phyloP scores from a whole-genome alignment of 176 grass and related monocot species.

The Secale cereale region DNA sequence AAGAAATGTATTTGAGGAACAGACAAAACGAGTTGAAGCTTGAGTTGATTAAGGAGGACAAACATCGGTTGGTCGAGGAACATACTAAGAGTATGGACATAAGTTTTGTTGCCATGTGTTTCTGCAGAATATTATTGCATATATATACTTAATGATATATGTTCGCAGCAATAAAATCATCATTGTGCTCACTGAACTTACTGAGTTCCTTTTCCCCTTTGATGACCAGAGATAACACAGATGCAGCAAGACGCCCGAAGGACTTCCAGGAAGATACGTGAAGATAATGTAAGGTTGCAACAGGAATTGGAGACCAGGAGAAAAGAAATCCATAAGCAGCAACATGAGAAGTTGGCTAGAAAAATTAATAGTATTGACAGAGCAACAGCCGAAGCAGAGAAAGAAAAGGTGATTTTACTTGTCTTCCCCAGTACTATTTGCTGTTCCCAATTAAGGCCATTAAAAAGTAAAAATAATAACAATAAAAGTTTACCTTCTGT shows the following conservation, averaged over 20 bases:
- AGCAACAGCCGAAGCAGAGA: conserved; percentile 13
- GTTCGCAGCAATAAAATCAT: background rate
- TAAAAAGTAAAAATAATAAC: no score
- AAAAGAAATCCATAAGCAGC: conserved; percentile 18
- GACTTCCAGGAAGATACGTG: conserved; percentile 12
- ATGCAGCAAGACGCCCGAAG: conserved; percentile 15
- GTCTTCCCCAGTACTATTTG: background rate
- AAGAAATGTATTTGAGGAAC: conserved; percentile 18
- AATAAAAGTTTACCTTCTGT: background rate
- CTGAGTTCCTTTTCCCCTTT: background rate
- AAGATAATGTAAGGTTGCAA: conserved; percentile 11
- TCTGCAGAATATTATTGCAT: background rate
- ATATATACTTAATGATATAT: no score
- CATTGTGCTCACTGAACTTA: background rate
- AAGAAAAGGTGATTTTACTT: conserved; percentile 24
- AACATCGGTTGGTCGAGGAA: conserved; percentile 27
- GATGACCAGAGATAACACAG: conserved; percentile 35
- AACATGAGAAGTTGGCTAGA: conserved; percentile 24
- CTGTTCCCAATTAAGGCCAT: background rate
- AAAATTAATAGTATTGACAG: conserved; percentile 8
- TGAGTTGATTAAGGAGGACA: conserved; percentile 39
- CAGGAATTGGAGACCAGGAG: background rate
- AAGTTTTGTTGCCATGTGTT: background rate
- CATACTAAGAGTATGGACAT: conserved; percentile 41
- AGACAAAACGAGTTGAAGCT: conserved; percentile 36